phyloP scores from a whole-genome alignment of 73 alveolate species.

The Paramecium primaurelia region DNA sequence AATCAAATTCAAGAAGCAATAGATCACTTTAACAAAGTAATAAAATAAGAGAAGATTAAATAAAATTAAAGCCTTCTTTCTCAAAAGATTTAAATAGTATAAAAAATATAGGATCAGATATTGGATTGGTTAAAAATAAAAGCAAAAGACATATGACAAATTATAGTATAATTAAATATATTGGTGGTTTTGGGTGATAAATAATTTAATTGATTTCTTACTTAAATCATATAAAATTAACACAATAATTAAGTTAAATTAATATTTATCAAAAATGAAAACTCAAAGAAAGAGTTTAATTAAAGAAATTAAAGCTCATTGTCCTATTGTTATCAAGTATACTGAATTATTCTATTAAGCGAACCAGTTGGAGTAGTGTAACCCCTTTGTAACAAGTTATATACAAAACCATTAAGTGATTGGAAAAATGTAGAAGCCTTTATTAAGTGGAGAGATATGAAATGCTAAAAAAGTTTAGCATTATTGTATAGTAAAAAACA shows the following conservation, averaged over 20 bases:
- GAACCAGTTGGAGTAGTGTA: constrained; percentile 20
- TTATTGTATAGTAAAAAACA: neutral
- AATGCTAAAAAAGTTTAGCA: neutral
- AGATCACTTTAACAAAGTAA: neutral
- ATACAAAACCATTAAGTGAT: neutral
- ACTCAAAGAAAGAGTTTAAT: neutral
- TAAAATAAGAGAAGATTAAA: neutral
- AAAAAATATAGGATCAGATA: neutral
- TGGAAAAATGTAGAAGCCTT: neutral
- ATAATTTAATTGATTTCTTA: neutral
- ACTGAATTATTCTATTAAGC: neutral
- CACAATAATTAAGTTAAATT: neutral
- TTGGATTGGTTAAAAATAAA: neutral
- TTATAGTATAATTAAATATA: neutral
- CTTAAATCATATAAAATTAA: neutral
- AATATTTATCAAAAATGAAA: neutral
- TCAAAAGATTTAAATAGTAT: neutral
- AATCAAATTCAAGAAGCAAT: neutral
- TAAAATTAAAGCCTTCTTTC: neutral
- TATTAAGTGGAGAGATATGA: neutral
- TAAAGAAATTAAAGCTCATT: neutral
- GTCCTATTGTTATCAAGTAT: neutral
- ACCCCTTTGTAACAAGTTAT: neutral
- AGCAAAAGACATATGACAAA: neutral
- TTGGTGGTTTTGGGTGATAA: neutral